These are phyloP conservation scores for Pyrus pyrifolia DNA, from an alignment of 306 rosid species.

Conservation along the genomic window DNA sequence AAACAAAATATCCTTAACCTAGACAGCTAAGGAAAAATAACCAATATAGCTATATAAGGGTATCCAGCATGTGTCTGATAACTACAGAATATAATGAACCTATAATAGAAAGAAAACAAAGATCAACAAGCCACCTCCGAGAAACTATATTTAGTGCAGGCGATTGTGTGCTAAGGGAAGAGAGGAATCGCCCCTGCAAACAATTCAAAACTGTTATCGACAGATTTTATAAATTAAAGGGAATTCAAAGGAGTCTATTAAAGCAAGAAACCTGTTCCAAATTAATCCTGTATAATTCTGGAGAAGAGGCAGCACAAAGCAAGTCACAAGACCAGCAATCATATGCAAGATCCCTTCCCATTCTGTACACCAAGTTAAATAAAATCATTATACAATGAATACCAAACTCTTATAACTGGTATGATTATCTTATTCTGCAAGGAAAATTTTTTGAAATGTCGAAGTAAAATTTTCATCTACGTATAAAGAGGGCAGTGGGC, in stretches of 20 bases:
- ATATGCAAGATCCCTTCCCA: constrained; percentile 82
- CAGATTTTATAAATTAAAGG: constrained; percentile 5
- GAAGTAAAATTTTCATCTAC: neutral
- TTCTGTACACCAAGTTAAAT: constrained; percentile 32
- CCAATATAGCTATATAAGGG: too few species aligned
- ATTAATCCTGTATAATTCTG: constrained; percentile 84
- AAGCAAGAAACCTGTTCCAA: constrained; percentile 65
- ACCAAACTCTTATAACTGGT: neutral
- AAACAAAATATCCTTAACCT: constrained; percentile 12
- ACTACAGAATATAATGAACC: constrained; percentile 18
- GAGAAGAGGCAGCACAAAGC: constrained; percentile 97
- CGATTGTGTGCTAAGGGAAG: constrained; percentile 74
- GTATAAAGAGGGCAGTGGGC: neutral
- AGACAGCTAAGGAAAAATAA: constrained; percentile 10
- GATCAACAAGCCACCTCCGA: constrained; percentile 52
- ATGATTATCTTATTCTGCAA: neutral
- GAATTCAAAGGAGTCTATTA: neutral
- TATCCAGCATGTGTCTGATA: constrained; percentile 4
- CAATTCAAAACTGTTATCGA: neutral
- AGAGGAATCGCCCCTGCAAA: constrained; percentile 79
- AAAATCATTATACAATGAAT: neutral
- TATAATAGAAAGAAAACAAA: constrained; percentile 10
- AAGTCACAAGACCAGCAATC: constrained; percentile 93
- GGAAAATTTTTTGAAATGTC: neutral
- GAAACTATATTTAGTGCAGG: constrained; percentile 84